phyloP scores from a whole-genome alignment of 495 filamentous ascomycete species.

The Hypoxylon lienhwacheense region DNA sequence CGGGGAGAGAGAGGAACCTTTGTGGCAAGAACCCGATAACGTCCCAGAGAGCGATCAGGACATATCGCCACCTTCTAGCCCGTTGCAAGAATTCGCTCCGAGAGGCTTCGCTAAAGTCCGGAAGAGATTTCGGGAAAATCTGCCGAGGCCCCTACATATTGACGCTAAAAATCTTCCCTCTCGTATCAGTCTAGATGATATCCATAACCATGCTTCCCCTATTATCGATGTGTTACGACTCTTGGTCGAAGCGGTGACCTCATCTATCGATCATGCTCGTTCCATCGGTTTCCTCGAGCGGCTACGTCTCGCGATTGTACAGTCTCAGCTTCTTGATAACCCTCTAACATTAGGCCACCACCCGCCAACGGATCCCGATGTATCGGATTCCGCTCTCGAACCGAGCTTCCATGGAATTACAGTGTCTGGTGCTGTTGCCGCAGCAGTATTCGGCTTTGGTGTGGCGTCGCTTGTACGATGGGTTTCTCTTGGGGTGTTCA shows the following conservation, averaged over 20 bases:
- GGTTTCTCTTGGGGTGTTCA: slow-evolving; percentile 53
- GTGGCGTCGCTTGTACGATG: slow-evolving; percentile 75
- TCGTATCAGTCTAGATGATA: slow-evolving; percentile 22
- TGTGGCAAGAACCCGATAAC: slow-evolving; percentile 46
- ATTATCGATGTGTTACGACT: slow-evolving; percentile 32
- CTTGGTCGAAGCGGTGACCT: slow-evolving; percentile 62
- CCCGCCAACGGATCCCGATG: slow-evolving; percentile 28
- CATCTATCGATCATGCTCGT: slow-evolving; percentile 76
- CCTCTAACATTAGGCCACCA: slow-evolving; percentile 35
- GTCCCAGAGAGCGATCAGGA: slow-evolving; percentile 50
- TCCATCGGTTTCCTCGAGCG: slow-evolving; percentile 90
- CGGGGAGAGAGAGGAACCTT: slow-evolving; percentile 44
- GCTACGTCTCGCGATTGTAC: slow-evolving; percentile 93
- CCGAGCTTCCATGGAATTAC: slow-evolving; percentile 35
- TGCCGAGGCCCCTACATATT: slow-evolving; percentile 64
- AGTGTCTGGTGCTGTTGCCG: slow-evolving; percentile 49
- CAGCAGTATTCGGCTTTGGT: slow-evolving; percentile 62
- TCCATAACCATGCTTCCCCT: slow-evolving; percentile 33
- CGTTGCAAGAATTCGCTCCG: slow-evolving; percentile 68
- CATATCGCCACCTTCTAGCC: slow-evolving; percentile 50
- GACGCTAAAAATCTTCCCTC: slow-evolving; percentile 46
- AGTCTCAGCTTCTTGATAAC: slow-evolving; percentile 76
- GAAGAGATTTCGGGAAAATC: slow-evolving; percentile 65
- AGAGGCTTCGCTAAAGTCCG: slow-evolving; percentile 68
- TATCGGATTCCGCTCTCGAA: slow-evolving; percentile 24